phyloP scores from a whole-genome alignment of 208 protist genomes.

The Phytomonas francai region DNA sequence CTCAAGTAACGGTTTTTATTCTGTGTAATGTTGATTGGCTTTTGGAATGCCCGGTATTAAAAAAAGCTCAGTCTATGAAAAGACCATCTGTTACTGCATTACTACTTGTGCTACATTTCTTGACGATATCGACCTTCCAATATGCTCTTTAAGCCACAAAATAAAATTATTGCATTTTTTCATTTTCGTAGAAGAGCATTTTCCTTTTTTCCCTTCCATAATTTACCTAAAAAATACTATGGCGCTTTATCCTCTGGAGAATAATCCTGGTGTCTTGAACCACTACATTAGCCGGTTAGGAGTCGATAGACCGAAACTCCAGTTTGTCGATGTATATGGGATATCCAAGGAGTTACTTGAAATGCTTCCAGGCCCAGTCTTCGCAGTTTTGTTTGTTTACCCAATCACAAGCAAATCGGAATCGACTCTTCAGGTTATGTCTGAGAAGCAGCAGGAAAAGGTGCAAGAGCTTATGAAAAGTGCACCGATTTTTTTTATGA shows the following conservation, averaged over 20 bases:
- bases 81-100: constrained; percentile 2
- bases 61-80: not conserved
- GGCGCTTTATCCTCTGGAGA: constrained; percentile 90
- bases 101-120: constrained; percentile 3
- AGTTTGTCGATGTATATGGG: constrained; percentile 91
- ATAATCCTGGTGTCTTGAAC: constrained; percentile 91
- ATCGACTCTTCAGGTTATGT: not conserved
- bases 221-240: not conserved
- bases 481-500: constrained; percentile 82
- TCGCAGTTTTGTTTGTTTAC: constrained; percentile 90
- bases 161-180: constrained; percentile 10
- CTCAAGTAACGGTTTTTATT: not conserved
- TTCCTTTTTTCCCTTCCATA: constrained; percentile 9
- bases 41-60: not conserved
- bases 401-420: constrained; percentile 57
- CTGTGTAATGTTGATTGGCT: not conserved
- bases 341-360: constrained; percentile 77
- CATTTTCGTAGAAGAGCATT: not conserved
- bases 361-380: constrained; percentile 87
- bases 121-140: not conserved
- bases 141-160: not conserved
- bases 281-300: constrained; percentile 56
- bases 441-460: constrained; percentile 22
- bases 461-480: constrained; percentile 28
- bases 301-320: constrained; percentile 29